Evolutionary conservation across 768 basidiomycete genomes (phyloP), one percentile per base, ranked within the genome.

Genomic region (Lentinula sp.): DNA sequence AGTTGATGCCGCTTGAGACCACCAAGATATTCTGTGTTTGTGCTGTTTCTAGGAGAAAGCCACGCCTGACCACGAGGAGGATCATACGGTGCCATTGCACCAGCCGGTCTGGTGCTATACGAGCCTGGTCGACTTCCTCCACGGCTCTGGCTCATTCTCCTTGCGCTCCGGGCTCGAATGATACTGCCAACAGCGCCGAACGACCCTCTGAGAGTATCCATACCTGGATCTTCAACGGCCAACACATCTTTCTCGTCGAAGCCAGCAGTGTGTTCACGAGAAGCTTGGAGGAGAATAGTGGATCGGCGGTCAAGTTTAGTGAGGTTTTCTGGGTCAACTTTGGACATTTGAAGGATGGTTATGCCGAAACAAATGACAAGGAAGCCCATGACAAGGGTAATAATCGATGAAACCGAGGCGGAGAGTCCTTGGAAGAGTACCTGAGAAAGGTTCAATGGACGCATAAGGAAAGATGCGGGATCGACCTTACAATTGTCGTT

Each of bases 361-460:
- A 98, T 98, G 18, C 96, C 96, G 20, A 93, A 75, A 68, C 91
- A 93, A 59, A 95, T 95, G 61, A 90, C 86, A 64, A 97, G 73
- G 79, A 99, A 98, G 7, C 86, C 95, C 81, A 96, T 83, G 28
- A 96, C 88, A 61, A 98, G 82, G 1, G 95, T 97, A 55, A 98
- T 81, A 57, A 99, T 95, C 65, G 91, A 84, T 1, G 83, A 74
- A 0, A 81, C 85, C 2, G 86, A 80, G 1, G 95, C 89, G 51
- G 87, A 78, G 61, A 98, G 85, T 45, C 96, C 96, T 78, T 94
- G 82, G 80, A 91, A 95, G 32, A 98, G 84, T 60, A 97, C 87
- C 87, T 89, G 48, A 6, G 41, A 10, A 33, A 28, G 7, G n/a
- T 15, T 18, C 23, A 41, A 35, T 15, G 49, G 23, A 43, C 3